phyloP scores from a whole-genome alignment of 2,329 filamentous ascomycete species.

The Colletotrichum cordylinicola region DNA sequence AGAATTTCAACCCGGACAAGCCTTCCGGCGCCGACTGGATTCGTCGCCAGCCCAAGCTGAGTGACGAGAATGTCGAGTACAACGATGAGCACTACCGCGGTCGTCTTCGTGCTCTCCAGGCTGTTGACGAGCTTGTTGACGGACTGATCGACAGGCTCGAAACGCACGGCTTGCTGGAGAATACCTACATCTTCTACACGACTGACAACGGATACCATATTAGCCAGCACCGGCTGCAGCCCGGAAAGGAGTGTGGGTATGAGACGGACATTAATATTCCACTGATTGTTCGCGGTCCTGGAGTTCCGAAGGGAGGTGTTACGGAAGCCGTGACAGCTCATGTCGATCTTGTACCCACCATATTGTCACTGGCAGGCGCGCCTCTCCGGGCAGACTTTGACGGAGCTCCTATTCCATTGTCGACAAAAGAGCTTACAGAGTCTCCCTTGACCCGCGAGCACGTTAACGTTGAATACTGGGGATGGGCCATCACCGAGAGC shows the following conservation, averaged over 20 bases:
- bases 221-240: constrained; percentile 55
- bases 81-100: constrained; percentile 45
- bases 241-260: constrained; percentile 57
- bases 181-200: constrained; percentile 58
- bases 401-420: constrained; percentile 50
- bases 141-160: constrained; percentile 40
- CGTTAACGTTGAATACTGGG: constrained; percentile 60
- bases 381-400: constrained; percentile 53
- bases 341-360: constrained; percentile 60
- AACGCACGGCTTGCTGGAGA: constrained; percentile 35
- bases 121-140: constrained; percentile 51
- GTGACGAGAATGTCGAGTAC: constrained; percentile 34
- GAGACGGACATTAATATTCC: constrained; percentile 60
- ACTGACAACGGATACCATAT: constrained; percentile 61
- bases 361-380: constrained; percentile 46
- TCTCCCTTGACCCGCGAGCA: constrained; percentile 44
- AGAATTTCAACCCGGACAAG: constrained; percentile 68
- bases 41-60: constrained; percentile 38
- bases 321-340: constrained; percentile 52
- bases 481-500: constrained; percentile 37
- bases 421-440: constrained; percentile 19
- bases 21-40: constrained; percentile 51
- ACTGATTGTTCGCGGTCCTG: constrained; percentile 54
- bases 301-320: constrained; percentile 41
- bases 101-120: constrained; percentile 47